Evolutionary conservation across 1,139 yeast species (phyloP).

Genomic region (Geotrichum macrosporum): DNA sequence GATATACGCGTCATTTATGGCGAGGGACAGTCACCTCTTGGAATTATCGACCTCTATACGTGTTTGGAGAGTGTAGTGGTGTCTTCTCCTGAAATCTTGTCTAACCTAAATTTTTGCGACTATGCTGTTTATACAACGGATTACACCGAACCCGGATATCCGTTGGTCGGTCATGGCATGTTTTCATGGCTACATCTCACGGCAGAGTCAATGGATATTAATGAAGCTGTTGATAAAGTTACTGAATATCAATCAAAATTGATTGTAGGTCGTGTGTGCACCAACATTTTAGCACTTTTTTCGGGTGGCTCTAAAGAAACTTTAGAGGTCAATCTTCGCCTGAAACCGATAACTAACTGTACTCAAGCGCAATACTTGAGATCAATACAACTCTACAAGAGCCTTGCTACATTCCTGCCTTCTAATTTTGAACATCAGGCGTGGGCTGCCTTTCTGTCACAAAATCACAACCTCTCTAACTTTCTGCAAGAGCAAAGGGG

Average conservation of each 20-base stretch:
- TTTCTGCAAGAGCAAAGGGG: constrained; percentile 11
- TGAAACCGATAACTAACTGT: constrained; percentile 26
- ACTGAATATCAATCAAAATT: constrained; percentile 2
- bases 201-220: neutral
- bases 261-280: constrained; percentile 21
- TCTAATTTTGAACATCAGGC: constrained; percentile 28
- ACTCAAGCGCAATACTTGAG: constrained; percentile 25
- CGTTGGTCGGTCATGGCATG: constrained; percentile 43
- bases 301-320: constrained; percentile 21
- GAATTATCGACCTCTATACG: constrained; percentile 35
- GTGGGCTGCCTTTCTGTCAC: constrained; percentile 27
- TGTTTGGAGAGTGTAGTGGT: constrained; percentile 37
- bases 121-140: constrained; percentile 43
- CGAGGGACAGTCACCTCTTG: constrained; percentile 32
- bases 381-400: constrained; percentile 25
- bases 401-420: constrained; percentile 24
- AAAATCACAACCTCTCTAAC: constrained; percentile 12
- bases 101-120: constrained; percentile 32
- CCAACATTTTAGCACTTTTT: constrained; percentile 17
- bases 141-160: constrained; percentile 39
- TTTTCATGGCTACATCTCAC: constrained; percentile 20
- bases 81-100: constrained; percentile 40
- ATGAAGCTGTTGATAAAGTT: neutral
- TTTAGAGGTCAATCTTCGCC: constrained; percentile 25
- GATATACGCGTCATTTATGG: constrained; percentile 31